Percentiles rank a stretch among this genome's conserved stretches.
Evolutionary conservation across 23 red algal genomes (phyloP).

Genomic region (Gracilaria domingensis): DNA sequence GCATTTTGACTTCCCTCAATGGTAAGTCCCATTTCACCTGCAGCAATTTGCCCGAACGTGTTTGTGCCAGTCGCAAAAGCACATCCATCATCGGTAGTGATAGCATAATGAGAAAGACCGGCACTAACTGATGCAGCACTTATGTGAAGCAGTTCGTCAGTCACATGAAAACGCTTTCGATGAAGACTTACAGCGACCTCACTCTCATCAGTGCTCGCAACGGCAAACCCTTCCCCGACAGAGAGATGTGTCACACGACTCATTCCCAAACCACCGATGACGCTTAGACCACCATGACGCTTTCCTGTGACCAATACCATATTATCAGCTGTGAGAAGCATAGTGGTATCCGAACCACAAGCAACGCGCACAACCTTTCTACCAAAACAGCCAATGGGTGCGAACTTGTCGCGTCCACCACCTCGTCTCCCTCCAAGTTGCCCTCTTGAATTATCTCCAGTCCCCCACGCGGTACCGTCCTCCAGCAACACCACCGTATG

Average conservation of each 20-base stretch:
- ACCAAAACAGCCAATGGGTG: conserved; percentile 56
- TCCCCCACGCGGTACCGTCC: conserved; percentile 55
- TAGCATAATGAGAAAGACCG: conserved; percentile 55
- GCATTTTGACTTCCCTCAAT: conserved; percentile 62
- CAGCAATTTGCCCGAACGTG: conserved; percentile 63
- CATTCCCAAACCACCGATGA: conserved; percentile 57
- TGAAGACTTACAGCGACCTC: conserved; percentile 58
- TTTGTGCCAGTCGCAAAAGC: conserved; percentile 47
- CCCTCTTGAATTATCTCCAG: conserved; percentile 69
- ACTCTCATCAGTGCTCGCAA: conserved; percentile 40
- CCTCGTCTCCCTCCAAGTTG: conserved; percentile 63
- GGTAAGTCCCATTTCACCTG: conserved; percentile 66
- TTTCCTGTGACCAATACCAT: conserved; percentile 68
- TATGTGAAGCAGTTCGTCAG: conserved; percentile 47
- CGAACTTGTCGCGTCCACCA: conserved; percentile 31
- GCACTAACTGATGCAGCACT: conserved; percentile 40
- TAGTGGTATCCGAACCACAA: conserved; percentile 61
- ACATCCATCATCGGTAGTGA: conserved; percentile 49
- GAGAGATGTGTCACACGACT: conserved; percentile 48
- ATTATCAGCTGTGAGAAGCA: conserved; percentile 63
- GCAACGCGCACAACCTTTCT: conserved; percentile 46
- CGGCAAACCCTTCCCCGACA: conserved; percentile 63
- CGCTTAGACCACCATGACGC: conserved; percentile 55
- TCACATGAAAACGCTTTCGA: conserved; percentile 60
- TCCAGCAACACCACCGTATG: conserved; percentile 64